Evolutionary conservation across 768 basidiomycete genomes (phyloP).

Genomic region (Tulasnella sp.): DNA sequence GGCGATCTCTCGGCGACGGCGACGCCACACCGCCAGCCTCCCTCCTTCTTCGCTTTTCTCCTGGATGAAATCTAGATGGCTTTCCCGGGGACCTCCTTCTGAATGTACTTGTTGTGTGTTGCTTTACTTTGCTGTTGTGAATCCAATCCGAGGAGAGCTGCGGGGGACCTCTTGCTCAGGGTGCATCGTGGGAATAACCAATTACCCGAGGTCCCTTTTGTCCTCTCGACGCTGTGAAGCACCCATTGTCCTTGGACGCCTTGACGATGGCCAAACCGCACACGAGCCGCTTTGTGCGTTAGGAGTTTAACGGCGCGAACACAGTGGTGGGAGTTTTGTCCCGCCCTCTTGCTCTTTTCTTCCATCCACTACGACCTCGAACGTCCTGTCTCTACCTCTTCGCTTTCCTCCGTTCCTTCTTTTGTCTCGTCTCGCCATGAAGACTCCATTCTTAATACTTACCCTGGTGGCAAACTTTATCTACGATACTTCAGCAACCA

Average conservation of each 20-base stretch:
- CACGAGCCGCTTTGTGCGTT: not conserved
- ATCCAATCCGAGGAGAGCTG: not conserved
- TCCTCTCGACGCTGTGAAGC: not conserved
- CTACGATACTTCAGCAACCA: conserved; percentile 19
- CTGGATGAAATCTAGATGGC: not conserved
- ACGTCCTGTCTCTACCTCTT: not conserved
- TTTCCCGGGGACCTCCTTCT: not conserved
- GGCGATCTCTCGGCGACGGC: not conserved
- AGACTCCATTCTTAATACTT: conserved; percentile 1
- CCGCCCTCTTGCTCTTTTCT: not conserved
- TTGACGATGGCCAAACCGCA: not conserved
- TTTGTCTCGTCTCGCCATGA: not conserved
- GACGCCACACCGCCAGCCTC: not conserved
- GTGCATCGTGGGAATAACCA: not conserved
- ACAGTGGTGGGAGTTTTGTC: not conserved
- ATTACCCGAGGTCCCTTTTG: not conserved
- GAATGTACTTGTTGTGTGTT: conserved; percentile 8
- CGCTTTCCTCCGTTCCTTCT: not conserved
- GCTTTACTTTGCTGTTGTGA: not conserved
- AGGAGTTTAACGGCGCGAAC: not conserved
- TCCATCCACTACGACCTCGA: not conserved
- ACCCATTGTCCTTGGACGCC: conserved; percentile 8
- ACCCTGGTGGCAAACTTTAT: conserved; percentile 9
- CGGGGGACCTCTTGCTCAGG: not conserved
- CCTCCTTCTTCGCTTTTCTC: not conserved